These are phyloP conservation scores for Suhomyces emberorum DNA, from an alignment of 805 yeast species.

Conservation along the genomic window DNA sequence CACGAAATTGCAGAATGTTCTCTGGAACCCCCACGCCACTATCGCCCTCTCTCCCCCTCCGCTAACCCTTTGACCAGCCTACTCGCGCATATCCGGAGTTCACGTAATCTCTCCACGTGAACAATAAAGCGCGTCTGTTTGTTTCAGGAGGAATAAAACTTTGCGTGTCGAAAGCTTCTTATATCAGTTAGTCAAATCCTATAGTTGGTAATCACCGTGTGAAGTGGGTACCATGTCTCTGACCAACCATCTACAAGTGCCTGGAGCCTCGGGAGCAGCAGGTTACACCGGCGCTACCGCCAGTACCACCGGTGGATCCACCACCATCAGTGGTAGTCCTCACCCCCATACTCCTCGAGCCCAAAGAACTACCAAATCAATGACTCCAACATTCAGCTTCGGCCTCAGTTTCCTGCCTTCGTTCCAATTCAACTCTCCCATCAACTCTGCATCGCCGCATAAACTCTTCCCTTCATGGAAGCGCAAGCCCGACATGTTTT, in stretches of 20 bases:
- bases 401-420: constrained; percentile 43
- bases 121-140: constrained; percentile 6
- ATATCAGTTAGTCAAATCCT: not conserved
- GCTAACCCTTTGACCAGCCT: not conserved
- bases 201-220: not conserved
- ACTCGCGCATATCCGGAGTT: not conserved
- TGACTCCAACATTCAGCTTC: constrained; percentile 36
- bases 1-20: too few relatives aligned
- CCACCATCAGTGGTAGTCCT: constrained; percentile 2
- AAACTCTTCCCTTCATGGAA: constrained; percentile 19
- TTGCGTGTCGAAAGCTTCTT: constrained; percentile 1
- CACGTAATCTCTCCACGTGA: not conserved
- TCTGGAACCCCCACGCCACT: not conserved
- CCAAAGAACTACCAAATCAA: constrained; percentile 3
- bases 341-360: constrained; percentile 5
- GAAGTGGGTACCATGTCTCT: constrained; percentile 1
- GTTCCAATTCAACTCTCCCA: constrained; percentile 38
- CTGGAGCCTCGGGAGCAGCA: constrained; percentile 3
- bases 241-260: constrained; percentile 4
- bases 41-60: not conserved
- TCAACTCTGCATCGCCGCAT: constrained; percentile 33
- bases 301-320: too few relatives aligned
- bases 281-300: too few relatives aligned
- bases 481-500: constrained; percentile 4
- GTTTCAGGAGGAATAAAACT: constrained; percentile 5